phyloP scores from a whole-genome alignment of 108 stramenopile genomes.

The Fragilaria radians region DNA sequence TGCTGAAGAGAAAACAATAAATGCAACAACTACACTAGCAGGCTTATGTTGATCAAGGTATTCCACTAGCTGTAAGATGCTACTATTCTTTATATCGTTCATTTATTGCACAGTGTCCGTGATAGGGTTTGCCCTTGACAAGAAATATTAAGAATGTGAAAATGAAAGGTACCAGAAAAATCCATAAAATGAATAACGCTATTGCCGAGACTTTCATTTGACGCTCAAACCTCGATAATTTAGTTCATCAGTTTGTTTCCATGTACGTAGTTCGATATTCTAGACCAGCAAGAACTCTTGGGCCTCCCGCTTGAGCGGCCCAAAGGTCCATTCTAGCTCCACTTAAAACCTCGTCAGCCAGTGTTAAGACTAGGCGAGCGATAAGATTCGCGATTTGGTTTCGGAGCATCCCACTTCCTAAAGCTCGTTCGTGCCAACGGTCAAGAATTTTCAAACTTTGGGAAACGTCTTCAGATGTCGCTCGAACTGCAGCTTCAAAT shows the following conservation, averaged over 20 bases:
- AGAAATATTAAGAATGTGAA: too few relatives aligned
- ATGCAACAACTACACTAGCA: too few relatives aligned
- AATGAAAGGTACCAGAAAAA: too few relatives aligned
- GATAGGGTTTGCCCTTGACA: neutral
- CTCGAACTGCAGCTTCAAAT: slow-evolving; percentile 81
- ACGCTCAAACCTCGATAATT: too few relatives aligned
- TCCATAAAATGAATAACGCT: too few relatives aligned
- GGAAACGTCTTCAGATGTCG: slow-evolving; percentile 71
- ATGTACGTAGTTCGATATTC: slow-evolving; percentile 54
- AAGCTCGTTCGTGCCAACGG: slow-evolving; percentile 72
- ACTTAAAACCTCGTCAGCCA: slow-evolving; percentile 78
- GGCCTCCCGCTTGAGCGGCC: slow-evolving; percentile 78
- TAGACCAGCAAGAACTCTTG: slow-evolving; percentile 69
- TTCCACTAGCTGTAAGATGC: too few relatives aligned
- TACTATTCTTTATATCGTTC: neutral
- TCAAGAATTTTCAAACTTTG: slow-evolving; percentile 76
- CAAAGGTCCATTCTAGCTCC: slow-evolving; percentile 81
- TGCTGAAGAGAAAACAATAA: too few relatives aligned
- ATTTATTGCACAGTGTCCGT: neutral
- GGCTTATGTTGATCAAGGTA: too few relatives aligned
- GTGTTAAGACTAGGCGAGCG: slow-evolving; percentile 73
- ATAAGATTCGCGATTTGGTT: slow-evolving; percentile 82
- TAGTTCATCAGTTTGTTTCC: slow-evolving; percentile 1
- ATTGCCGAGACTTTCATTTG: too few relatives aligned
- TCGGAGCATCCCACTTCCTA: slow-evolving; percentile 75